Conservation (phyloP, 768 basidiomycete species). For the Leccinum sublutescens region DNA sequence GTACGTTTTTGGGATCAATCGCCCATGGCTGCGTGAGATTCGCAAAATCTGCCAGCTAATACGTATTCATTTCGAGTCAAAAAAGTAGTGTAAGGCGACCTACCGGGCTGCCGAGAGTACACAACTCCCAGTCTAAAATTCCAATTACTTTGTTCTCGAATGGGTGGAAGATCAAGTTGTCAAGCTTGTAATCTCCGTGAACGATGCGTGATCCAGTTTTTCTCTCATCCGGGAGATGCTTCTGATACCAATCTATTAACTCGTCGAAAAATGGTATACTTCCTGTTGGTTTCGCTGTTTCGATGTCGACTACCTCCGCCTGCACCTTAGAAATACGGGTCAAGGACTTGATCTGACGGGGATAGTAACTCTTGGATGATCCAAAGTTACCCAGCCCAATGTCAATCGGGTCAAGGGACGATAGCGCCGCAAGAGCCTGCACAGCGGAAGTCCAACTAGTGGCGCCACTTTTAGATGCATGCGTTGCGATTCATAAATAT, state of each 20-base stretch:
- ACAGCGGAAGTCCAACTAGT: conserved; percentile 78
- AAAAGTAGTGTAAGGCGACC: conserved; percentile 24
- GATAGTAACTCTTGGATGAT: conserved; percentile 79
- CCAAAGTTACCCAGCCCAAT: conserved; percentile 74
- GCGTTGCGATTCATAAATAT: not conserved
- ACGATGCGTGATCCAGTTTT: conserved; percentile 82
- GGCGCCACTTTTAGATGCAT: not conserved
- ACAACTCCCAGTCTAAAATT: conserved; percentile 96
- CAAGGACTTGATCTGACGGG: conserved; percentile 91
- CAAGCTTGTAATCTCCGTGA: conserved; percentile 98
- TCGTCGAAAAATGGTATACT: conserved; percentile 74
- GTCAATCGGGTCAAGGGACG: conserved; percentile 57
- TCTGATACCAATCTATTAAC: conserved; percentile 73
- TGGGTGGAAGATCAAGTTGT: conserved; percentile 94
- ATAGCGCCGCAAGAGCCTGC: conserved; percentile 64
- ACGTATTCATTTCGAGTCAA: not conserved
- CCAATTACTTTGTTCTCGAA: conserved; percentile 91
- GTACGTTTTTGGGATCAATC: conserved; percentile 45
- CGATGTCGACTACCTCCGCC: conserved; percentile 62
- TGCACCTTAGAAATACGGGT: conserved; percentile 79
- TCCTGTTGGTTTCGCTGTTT: conserved; percentile 57
- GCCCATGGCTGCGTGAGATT: conserved; percentile 89
- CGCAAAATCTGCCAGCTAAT: conserved; percentile 80
- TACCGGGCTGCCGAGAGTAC: conserved; percentile 90
- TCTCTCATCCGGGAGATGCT: conserved; percentile 72